phyloP scores from a whole-genome alignment of 768 basidiomycete species.

The Suillus luteus region DNA sequence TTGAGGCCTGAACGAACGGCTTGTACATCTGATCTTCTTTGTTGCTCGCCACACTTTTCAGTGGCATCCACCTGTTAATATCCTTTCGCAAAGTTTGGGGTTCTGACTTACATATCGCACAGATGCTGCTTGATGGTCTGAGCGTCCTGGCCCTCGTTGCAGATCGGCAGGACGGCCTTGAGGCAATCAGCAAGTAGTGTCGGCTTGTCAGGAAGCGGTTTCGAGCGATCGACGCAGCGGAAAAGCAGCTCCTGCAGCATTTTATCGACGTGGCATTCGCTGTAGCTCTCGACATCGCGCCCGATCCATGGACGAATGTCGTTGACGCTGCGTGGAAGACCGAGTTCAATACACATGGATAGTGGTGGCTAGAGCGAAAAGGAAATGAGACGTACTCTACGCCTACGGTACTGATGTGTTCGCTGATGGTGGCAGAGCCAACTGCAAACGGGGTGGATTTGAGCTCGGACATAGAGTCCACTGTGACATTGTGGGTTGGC shows the following conservation, averaged over 20 bases:
- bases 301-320: not conserved
- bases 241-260: slow-evolving; percentile 9
- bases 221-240: not conserved
- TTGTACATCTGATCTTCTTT: not conserved
- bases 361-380: too few species aligned
- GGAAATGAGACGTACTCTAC: not conserved
- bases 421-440: slow-evolving; percentile 1
- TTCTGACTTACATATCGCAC: not conserved
- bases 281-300: not conserved
- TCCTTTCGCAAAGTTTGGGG: not conserved
- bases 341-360: not conserved
- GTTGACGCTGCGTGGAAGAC: not conserved
- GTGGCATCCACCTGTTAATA: not conserved
- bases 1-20: not conserved
- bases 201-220: slow-evolving; percentile 2
- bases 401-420: not conserved
- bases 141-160: not conserved
- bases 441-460: slow-evolving; percentile 7
- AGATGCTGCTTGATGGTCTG: not conserved
- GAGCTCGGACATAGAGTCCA: not conserved
- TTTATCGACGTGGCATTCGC: not conserved
- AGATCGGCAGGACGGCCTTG: slow-evolving; percentile 5
- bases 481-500: not conserved
- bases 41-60: not conserved
- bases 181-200: not conserved